Evolutionary conservation across 371 early-diverging fungal species (phyloP), one percentile per base, ranked within the genome.

Genomic region (Nematocida minor): DNA sequence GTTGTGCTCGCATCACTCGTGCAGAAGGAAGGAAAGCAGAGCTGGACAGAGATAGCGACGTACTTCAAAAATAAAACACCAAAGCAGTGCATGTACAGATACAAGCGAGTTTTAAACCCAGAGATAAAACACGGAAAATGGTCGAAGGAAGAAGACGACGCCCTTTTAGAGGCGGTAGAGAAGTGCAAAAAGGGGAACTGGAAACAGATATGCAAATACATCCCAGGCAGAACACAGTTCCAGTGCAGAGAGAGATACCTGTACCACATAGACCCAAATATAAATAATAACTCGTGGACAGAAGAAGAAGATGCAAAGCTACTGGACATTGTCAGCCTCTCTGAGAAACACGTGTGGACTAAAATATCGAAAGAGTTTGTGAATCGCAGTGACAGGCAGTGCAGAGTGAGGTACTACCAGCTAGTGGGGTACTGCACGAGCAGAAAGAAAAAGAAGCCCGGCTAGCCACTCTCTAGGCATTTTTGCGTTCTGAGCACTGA

Each of bases 31-130:
- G 93, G 92, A 64, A 42, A 54, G 32, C 32, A 69, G 31, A 46
- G 38, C 46, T 80, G 80, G 80, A 67, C 64, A n/a, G 51, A 66
- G 20, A 60, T 80, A 7, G 66, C 80, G 2, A 47, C 41, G 18
- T 22, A 74, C 31, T 53, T 80, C 32, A 31, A 55, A 32, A 71
- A 53, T 42, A 80, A 60, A 49, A 80, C 67, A 0, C 29, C 57
- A 4, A 44, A 51, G 74, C 93, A 93, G 82, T 93, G 93, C 77
- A 84, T 90, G 46, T 89, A 90, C 49, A 88, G 91, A 40, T 94
- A 91, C 90, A 83, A 84, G 44, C 90, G 77, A 20, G 54, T 87
- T 0, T 63, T 92, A 18, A 87, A 89, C 71, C 92, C 93, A 0
- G 87, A 87, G 0, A 90, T 91, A 34, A 86, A 88, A 22, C 87